phyloP scores from a whole-genome alignment of 2,329 filamentous ascomycete genomes.

The Fusarium nodosum region DNA sequence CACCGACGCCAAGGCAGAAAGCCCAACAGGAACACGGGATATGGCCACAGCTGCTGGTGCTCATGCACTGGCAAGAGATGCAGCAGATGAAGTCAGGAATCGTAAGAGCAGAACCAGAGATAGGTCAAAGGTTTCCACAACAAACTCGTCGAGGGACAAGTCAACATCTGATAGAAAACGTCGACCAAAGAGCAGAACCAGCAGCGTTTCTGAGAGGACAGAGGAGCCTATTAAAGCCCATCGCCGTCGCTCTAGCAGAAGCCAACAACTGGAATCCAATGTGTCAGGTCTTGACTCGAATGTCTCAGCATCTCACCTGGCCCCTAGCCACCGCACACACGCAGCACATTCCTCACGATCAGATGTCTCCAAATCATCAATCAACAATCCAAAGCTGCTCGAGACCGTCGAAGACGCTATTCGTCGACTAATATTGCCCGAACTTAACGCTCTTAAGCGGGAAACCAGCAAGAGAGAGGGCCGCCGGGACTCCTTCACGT shows the following conservation, averaged over 20 bases:
- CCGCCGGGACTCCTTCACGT: constrained; percentile 74
- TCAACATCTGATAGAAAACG: constrained; percentile 61
- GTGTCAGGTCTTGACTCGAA: constrained; percentile 68
- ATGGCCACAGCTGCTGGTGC: constrained; percentile 56
- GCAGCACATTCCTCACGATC: constrained; percentile 68
- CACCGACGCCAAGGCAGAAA: constrained; percentile 60
- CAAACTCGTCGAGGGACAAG: constrained; percentile 61
- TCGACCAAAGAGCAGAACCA: constrained; percentile 63
- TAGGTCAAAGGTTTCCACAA: constrained; percentile 56
- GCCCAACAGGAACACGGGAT: constrained; percentile 55
- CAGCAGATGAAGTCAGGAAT: constrained; percentile 59
- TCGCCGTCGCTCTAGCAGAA: constrained; percentile 65
- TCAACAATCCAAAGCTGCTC: constrained; percentile 91
- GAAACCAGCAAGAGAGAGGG: constrained; percentile 85
- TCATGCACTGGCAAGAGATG: constrained; percentile 55
- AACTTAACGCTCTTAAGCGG: constrained; percentile 90
- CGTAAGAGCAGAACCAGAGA: constrained; percentile 63
- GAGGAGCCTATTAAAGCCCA: constrained; percentile 62
- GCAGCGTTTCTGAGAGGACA: constrained; percentile 63
- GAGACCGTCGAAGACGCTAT: constrained; percentile 96
- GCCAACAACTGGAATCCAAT: constrained; percentile 64
- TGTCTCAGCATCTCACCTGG: constrained; percentile 66
- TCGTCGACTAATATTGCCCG: constrained; percentile 87
- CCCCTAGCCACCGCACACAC: constrained; percentile 68
- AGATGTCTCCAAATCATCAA: constrained; percentile 74